phyloP scores from a whole-genome alignment of 306 rosid species.

The Pyrus bretschneideri region DNA sequence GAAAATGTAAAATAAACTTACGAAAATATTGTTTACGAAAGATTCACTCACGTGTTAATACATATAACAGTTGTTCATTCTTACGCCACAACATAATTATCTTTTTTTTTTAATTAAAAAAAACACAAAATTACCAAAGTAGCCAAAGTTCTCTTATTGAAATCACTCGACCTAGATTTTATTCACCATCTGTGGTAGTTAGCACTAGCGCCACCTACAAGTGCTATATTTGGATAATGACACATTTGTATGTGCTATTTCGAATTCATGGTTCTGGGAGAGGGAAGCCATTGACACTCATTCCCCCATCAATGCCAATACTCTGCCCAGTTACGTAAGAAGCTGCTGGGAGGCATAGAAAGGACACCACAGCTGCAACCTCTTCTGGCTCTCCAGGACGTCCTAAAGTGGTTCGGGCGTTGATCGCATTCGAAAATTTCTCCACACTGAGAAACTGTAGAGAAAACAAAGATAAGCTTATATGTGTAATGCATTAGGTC shows the following conservation, averaged over 20 bases:
- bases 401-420: conserved; percentile 25
- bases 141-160: too few relatives aligned
- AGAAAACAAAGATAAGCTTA: neutral
- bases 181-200: too few relatives aligned
- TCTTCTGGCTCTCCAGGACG: conserved; percentile 34
- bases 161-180: too few relatives aligned
- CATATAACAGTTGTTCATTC: too few relatives aligned
- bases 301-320: conserved; percentile 23
- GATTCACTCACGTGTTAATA: too few relatives aligned
- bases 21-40: too few relatives aligned
- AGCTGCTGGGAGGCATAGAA: conserved; percentile 39
- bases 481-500: too few relatives aligned
- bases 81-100: too few relatives aligned
- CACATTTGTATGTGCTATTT: too few relatives aligned
- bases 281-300: conserved; percentile 14
- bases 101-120: too few relatives aligned
- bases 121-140: too few relatives aligned
- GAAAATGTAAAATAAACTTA: neutral
- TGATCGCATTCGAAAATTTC: neutral
- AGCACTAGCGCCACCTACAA: neutral
- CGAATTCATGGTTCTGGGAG: neutral
- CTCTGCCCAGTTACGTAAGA: conserved; percentile 32
- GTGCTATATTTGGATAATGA: too few relatives aligned
- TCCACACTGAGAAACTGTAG: conserved; percentile 15
- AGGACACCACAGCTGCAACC: conserved; percentile 39